These are phyloP conservation scores for Trypanosoma cruzi DNA, from an alignment of 208 protist genomes.

Conservation along the genomic window DNA sequence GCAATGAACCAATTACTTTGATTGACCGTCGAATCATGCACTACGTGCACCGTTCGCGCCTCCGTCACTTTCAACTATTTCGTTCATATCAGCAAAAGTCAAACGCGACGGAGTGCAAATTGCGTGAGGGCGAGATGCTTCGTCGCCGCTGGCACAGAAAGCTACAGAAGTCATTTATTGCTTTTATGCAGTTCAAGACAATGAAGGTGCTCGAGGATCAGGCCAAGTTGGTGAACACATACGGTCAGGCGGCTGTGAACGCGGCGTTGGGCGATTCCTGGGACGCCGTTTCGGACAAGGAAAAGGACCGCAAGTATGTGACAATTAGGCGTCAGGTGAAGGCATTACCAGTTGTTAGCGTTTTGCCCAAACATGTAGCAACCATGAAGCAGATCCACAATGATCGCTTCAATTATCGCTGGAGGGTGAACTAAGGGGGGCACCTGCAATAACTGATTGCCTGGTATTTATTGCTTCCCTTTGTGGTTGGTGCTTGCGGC, in stretches of 20 bases:
- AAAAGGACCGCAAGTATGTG: conserved; percentile 49
- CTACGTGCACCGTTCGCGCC: conserved; percentile 85
- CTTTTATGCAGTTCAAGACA: conserved; percentile 91
- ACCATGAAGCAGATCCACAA: conserved; percentile 94
- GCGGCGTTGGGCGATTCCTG: conserved; percentile 77
- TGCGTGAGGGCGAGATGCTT: conserved; percentile 87
- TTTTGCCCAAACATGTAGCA: conserved; percentile 87
- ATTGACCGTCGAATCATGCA: conserved; percentile 87
- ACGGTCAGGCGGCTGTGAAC: conserved; percentile 88
- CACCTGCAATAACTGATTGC: background rate
- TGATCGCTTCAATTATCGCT: conserved; percentile 91
- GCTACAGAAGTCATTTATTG: conserved; percentile 90
- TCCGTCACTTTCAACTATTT: conserved; percentile 88
- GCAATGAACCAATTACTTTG: conserved; percentile 70
- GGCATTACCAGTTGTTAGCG: conserved; percentile 62
- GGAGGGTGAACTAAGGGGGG: conserved; percentile 74
- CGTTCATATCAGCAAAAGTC: conserved; percentile 91
- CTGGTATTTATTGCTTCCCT: background rate
- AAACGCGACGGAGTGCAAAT: conserved; percentile 83
- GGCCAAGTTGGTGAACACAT: conserved; percentile 79
- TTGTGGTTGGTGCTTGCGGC: background rate
- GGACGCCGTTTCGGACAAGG: conserved; percentile 18
- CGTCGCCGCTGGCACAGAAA: conserved; percentile 79
- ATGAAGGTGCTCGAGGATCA: conserved; percentile 93
- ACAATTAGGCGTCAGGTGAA: conserved; percentile 62